Evolutionary conservation across 108 stramenopile genomes (phyloP).

Genomic region (Fistulifera pelliculosa): DNA sequence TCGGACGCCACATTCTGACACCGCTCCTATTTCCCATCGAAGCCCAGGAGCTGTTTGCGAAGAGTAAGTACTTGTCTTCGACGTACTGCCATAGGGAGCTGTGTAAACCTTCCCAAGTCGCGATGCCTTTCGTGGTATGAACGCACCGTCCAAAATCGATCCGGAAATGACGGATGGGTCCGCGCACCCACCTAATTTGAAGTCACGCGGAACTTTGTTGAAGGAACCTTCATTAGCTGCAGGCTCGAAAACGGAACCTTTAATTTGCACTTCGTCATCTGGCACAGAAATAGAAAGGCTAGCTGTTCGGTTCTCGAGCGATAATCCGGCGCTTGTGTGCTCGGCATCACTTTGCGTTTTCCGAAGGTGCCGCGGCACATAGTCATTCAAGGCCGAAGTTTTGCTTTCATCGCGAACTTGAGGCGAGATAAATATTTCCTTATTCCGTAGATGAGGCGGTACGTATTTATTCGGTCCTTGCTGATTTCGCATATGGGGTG

Average conservation of each 20-base stretch:
- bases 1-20: constrained; percentile 66
- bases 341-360: neutral
- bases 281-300: neutral
- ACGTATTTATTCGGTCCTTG: constrained; percentile 20
- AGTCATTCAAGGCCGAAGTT: neutral
- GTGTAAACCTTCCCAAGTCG: constrained; percentile 25
- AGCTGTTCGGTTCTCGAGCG: too few species aligned
- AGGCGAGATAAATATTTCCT: constrained; percentile 7
- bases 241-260: neutral
- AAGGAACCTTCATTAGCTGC: too few species aligned
- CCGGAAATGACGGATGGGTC: constrained; percentile 49
- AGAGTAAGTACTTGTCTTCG: constrained; percentile 6
- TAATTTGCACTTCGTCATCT: neutral
- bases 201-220: constrained; percentile 6
- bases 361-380: neutral
- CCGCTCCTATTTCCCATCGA: constrained; percentile 70
- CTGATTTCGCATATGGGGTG: constrained; percentile 22
- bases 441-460: constrained; percentile 41
- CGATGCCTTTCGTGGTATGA: constrained; percentile 49
- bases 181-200: constrained; percentile 70
- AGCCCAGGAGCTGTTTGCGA: constrained; percentile 4
- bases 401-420: neutral
- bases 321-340: too few species aligned
- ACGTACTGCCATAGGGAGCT: constrained; percentile 24
- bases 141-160: constrained; percentile 48